These are phyloP conservation scores for Lichtheimia ornata DNA, from an alignment of 371 early-diverging fungal genomes.

Conservation along the genomic window DNA sequence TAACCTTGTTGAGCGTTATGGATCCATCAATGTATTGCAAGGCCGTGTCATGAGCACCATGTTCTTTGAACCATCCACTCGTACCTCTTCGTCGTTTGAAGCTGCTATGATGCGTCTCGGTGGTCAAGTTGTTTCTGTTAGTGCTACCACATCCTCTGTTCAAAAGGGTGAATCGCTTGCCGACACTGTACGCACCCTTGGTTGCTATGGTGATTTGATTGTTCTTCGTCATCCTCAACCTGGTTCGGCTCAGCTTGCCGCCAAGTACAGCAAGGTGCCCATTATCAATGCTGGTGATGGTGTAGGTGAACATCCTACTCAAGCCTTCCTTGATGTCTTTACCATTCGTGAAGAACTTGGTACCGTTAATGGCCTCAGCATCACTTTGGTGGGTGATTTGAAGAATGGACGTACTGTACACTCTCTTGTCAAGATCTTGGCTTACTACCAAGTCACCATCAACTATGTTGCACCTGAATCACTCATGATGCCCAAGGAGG, in stretches of 20 bases:
- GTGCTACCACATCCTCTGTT: conserved; percentile 82
- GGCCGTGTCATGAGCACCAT: conserved; percentile 93
- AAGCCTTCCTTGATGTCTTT: conserved; percentile 95
- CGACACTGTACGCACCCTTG: conserved; percentile 94
- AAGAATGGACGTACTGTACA: conserved; percentile 98
- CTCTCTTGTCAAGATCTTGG: conserved; percentile 86
- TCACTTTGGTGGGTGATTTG: conserved; percentile 95
- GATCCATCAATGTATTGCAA: conserved; percentile 77
- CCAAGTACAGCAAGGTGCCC: conserved; percentile 89
- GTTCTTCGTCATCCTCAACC: conserved; percentile 93
- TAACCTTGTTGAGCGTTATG: conserved; percentile 86
- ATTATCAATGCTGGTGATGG: conserved; percentile 98
- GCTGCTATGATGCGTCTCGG: conserved; percentile 95
- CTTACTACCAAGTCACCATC: conserved; percentile 90
- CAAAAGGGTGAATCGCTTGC: conserved; percentile 94
- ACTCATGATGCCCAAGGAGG: conserved; percentile 86
- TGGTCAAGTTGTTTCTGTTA: conserved; percentile 86
- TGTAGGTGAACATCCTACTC: conserved; percentile 96
- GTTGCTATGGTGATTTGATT: conserved; percentile 89
- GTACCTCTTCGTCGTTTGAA: conserved; percentile 92
- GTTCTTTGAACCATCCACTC: conserved; percentile 96
- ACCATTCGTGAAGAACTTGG: conserved; percentile 93
- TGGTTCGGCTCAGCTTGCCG: conserved; percentile 82
- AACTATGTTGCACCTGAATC: conserved; percentile 89
- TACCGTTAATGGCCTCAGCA: conserved; percentile 94